Percentiles rank a stretch among this genome's conserved stretches.
These are phyloP conservation scores for Trichosanthes truncata DNA, from an alignment of 306 rosid species.

Conservation along the genomic window DNA sequence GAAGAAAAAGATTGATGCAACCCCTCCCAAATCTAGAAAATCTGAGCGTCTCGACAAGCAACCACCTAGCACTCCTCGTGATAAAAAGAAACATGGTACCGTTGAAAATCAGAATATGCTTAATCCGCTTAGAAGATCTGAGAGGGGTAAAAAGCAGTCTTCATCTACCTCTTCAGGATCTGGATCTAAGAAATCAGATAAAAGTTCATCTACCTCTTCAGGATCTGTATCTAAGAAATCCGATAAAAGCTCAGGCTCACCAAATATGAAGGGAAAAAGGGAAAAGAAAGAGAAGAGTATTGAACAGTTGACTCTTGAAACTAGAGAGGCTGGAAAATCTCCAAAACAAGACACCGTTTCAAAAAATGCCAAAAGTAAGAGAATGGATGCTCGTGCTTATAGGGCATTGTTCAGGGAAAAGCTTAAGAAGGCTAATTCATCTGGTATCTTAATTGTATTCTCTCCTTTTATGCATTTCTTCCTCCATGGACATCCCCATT, in stretches of 20 bases:
- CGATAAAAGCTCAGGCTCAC: slow-evolving; percentile 33
- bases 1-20: slow-evolving; percentile 23
- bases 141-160: slow-evolving; percentile 29
- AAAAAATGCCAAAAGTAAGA: slow-evolving; percentile 19
- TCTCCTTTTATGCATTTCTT: not conserved
- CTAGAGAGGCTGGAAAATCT: slow-evolving; percentile 24
- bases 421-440: slow-evolving; percentile 19
- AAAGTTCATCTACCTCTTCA: slow-evolving; percentile 23
- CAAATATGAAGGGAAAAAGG: slow-evolving; percentile 19
- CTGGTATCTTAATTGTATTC: slow-evolving; percentile 19
- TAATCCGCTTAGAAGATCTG: slow-evolving; percentile 50
- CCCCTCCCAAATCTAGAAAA: slow-evolving; percentile 28
- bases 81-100: slow-evolving; percentile 25
- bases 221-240: slow-evolving; percentile 32
- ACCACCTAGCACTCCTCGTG: slow-evolving; percentile 17
- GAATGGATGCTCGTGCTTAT: slow-evolving; percentile 32
- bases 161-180: slow-evolving; percentile 31
- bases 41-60: slow-evolving; percentile 34
- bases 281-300: slow-evolving; percentile 43
- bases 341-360: slow-evolving; percentile 18
- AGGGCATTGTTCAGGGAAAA: slow-evolving; percentile 24
- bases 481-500: not conserved
- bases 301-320: slow-evolving; percentile 29
- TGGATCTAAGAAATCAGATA: slow-evolving; percentile 19
- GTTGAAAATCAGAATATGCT: slow-evolving; percentile 29